phyloP scores from a whole-genome alignment of 345 rosid genomes.

The Eutrema yunnanense region DNA sequence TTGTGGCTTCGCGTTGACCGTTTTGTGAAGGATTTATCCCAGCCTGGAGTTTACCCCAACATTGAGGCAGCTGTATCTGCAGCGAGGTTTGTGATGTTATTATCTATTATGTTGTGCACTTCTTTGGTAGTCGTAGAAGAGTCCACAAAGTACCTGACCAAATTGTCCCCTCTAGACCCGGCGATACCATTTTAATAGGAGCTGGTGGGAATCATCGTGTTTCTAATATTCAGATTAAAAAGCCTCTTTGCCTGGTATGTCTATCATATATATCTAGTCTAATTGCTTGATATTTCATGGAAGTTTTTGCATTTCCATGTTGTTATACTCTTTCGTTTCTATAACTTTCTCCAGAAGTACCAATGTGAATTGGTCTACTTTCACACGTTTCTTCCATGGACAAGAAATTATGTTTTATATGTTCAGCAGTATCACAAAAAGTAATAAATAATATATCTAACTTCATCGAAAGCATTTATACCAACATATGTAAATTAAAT shows the following conservation, averaged over 20 bases:
- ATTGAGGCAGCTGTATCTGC: conserved; percentile 82
- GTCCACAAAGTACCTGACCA: conserved; percentile 3
- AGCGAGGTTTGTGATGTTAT: conserved; percentile 60
- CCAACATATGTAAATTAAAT: neutral
- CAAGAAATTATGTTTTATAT: neutral
- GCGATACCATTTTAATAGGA: conserved; percentile 87
- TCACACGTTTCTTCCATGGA: neutral
- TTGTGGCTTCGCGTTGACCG: conserved; percentile 91
- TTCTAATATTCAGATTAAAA: conserved; percentile 78
- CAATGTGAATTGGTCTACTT: neutral
- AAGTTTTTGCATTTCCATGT: neutral
- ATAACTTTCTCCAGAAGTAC: neutral
- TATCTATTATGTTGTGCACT: neutral
- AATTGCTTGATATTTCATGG: neutral
- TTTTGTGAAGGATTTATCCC: conserved; percentile 46
- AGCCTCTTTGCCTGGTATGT: conserved; percentile 94
- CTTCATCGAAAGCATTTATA: neutral
- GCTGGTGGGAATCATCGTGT: conserved; percentile 74
- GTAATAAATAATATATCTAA: neutral
- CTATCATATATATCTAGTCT: neutral
- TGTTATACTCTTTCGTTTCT: neutral
- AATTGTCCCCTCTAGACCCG: conserved; percentile 55
- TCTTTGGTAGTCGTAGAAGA: neutral
- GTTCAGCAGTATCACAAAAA: neutral
- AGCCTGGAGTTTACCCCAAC: conserved; percentile 68